Base-by-base conservation (phyloP, 257 asterid genomes). In the Thymus quinquecostatus region DNA sequence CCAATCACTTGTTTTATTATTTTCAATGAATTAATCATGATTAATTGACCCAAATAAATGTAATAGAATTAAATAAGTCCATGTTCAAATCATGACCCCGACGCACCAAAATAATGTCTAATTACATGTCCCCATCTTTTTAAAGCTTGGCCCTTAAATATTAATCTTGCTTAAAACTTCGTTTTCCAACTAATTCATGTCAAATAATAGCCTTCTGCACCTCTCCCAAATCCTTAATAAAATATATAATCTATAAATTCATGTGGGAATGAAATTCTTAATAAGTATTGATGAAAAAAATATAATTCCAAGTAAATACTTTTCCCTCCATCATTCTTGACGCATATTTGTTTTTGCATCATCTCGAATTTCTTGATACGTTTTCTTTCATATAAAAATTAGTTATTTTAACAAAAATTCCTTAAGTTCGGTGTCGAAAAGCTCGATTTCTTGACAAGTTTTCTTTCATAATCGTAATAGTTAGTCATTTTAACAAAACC, bases 51-150 rank as follows among this genome's bases (percentile, higher is more conserved):
- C 45, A 29, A 69, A 60, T 68, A 34, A 30, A 30, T 67, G 50
- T 49, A 21, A 67, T 41, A 50, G 14, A 65, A 10, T 11, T 21
- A 68, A 75, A 41, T 4, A 75, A 69, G 71, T 75, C 76, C 40
- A 21, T 44, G 57, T 57, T 47, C 77, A 64, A 70, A 77, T 77
- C 69, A 77, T 77, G 69, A 48, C 56, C 38, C 38, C 56, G 38
- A 69, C 60, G 47, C 64, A 64, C 72, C 70, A 57, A 70, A 76
- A 54, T 70, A 60, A 32, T 76, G 80, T 69, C 72, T 27, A 63
- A 53, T 63, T 48, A 33, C 67, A 57, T 59, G 74, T 74, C 71
- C 36, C 63, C n/a, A 67, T 74, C 74, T 36, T 66, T 48, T 66
- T 67, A 74, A 66, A 59, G 63, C 10, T 47, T 34, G 45, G 55